phyloP scores from a whole-genome alignment of 257 asterid species.

The Datura wrightii region DNA sequence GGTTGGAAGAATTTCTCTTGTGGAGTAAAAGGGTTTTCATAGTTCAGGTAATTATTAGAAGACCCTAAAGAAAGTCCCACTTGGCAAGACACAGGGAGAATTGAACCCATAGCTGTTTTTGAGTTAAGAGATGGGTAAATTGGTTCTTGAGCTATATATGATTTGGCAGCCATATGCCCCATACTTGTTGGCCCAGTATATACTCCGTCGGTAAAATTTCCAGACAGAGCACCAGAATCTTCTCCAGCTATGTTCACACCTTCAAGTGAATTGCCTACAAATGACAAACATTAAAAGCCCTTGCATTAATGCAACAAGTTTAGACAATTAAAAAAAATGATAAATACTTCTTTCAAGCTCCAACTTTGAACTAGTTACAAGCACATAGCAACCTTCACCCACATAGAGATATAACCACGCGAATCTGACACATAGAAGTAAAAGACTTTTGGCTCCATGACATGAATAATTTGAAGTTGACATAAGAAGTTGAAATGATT shows the following conservation, averaged over 20 bases:
- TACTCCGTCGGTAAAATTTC: conserved; percentile 49
- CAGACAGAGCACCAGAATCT: conserved; percentile 45
- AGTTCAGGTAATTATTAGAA: conserved; percentile 38
- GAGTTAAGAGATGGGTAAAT: conserved; percentile 51
- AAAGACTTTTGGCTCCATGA: not conserved
- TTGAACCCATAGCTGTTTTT: conserved; percentile 35
- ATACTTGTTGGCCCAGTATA: conserved; percentile 38
- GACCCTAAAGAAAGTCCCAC: conserved; percentile 39
- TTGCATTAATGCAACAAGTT: not conserved
- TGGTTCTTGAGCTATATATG: conserved; percentile 47
- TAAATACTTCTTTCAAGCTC: not conserved
- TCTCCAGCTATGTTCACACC: conserved; percentile 43
- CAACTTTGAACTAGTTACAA: conserved; percentile 13
- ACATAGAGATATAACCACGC: not conserved
- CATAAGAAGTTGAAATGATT: not conserved
- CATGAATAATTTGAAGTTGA: not conserved
- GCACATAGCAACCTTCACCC: not conserved
- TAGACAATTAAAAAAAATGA: not conserved
- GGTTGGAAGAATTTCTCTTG: conserved; percentile 46
- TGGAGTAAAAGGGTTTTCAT: conserved; percentile 42
- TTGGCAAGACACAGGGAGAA: conserved; percentile 47
- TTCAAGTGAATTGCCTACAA: conserved; percentile 50
- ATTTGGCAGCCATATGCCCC: conserved; percentile 46
- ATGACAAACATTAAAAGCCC: conserved; percentile 13
- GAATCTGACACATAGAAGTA: not conserved